These are phyloP conservation scores for Coniochaeta sp. DNA, from an alignment of 2,329 filamentous ascomycete species.

Conservation along the genomic window DNA sequence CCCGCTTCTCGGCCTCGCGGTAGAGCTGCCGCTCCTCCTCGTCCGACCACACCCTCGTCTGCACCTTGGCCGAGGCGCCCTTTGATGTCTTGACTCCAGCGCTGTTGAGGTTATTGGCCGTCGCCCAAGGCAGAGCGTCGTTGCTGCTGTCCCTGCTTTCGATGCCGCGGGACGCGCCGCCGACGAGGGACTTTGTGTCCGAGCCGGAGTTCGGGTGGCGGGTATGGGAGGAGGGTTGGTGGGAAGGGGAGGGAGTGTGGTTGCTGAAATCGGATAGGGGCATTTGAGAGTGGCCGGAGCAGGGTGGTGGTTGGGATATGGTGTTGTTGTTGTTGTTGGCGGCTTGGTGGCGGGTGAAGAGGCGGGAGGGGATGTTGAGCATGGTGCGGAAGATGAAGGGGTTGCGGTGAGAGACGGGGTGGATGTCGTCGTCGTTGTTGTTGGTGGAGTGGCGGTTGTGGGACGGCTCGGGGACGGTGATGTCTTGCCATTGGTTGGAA, in stretches of 20 bases:
- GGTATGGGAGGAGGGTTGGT: not conserved
- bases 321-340: slow-evolving; percentile 7
- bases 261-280: not conserved
- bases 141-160: not conserved
- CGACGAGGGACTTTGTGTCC: not conserved
- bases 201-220: not conserved
- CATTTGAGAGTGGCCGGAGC: no score
- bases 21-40: not conserved
- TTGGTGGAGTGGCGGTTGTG: not conserved
- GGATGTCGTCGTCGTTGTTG: slow-evolving; percentile 3
- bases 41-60: not conserved
- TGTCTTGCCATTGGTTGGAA: slow-evolving; percentile 15
- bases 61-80: not conserved
- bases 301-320: not conserved
- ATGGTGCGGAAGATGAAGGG: slow-evolving; percentile 11
- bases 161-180: not conserved
- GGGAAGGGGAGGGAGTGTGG: no score
- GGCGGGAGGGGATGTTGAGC: not conserved
- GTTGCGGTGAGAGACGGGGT: slow-evolving; percentile 8
- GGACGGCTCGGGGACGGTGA: slow-evolving; percentile 9
- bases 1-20: not conserved
- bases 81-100: not conserved
- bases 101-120: not conserved
- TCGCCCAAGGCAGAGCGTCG: not conserved
- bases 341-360: not conserved